phyloP scores from a whole-genome alignment of 2,329 filamentous ascomycete genomes.

The Gnomoniopsis smithogilvyi region DNA sequence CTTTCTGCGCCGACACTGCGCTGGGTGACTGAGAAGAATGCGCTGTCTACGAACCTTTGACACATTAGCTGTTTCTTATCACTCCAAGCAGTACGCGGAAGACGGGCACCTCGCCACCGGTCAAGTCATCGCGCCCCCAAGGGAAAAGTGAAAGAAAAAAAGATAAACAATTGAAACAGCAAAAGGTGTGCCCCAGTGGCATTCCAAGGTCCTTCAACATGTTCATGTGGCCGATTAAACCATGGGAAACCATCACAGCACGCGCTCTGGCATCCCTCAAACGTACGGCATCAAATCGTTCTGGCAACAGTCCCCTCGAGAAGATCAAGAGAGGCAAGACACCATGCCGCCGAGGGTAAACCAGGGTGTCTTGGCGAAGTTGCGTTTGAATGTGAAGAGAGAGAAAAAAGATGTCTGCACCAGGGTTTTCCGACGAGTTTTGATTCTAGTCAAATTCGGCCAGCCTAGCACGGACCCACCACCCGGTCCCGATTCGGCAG shows the following conservation, averaged over 20 bases:
- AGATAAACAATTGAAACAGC: no score
- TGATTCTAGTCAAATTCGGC: neutral
- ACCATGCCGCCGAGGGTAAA: slow-evolving; percentile 8
- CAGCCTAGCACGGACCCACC: slow-evolving; percentile 7
- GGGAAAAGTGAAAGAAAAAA: no score
- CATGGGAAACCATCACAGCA: slow-evolving; percentile 28
- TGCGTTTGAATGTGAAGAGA: slow-evolving; percentile 19
- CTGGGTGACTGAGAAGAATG: no score
- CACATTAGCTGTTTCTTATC: no score
- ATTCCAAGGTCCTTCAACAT: neutral
- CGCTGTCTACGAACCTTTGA: no score
- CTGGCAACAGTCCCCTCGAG: slow-evolving; percentile 18
- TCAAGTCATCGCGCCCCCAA: no score
- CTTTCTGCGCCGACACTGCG: no score
- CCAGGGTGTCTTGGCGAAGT: slow-evolving; percentile 15
- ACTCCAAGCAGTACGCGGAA: no score
- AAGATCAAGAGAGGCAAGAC: slow-evolving; percentile 10
- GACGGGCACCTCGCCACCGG: no score
- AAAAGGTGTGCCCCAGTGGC: neutral
- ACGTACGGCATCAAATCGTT: slow-evolving; percentile 20
- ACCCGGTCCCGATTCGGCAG: neutral
- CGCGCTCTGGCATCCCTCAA: slow-evolving; percentile 20
- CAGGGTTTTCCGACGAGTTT: neutral
- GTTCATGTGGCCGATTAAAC: slow-evolving; percentile 24
- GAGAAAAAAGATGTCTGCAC: neutral